Evolutionary conservation across 1,284 basidiomycete species (phyloP).

Genomic region (Cryptococcus sp.): DNA sequence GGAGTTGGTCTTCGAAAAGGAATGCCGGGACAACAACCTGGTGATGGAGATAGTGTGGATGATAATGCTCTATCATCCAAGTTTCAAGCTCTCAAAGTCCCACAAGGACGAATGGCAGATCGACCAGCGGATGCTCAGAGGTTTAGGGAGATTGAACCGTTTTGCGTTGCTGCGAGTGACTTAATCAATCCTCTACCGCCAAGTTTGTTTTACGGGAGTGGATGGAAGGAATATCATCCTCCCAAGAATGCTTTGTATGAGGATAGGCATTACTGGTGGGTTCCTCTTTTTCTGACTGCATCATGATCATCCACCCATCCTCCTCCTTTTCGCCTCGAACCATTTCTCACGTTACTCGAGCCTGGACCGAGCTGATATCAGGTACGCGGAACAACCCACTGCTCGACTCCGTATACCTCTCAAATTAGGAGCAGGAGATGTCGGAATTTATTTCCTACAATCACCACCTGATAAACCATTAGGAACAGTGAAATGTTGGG

Average conservation of each 20-base stretch:
- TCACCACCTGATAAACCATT: constrained; percentile 47
- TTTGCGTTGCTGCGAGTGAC: constrained; percentile 88
- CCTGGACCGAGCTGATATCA: constrained; percentile 38
- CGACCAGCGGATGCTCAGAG: constrained; percentile 58
- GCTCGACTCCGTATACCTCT: constrained; percentile 44
- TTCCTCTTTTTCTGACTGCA: background rate
- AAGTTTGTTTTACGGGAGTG: constrained; percentile 81
- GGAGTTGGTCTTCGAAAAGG: constrained; percentile 48
- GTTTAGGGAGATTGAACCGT: constrained; percentile 79
- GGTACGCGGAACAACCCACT: constrained; percentile 38
- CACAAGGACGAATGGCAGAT: constrained; percentile 66
- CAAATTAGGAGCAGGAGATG: constrained; percentile 51
- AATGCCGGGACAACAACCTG: constrained; percentile 27
- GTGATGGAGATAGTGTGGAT: constrained; percentile 21
- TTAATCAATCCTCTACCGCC: constrained; percentile 88
- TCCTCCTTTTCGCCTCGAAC: constrained; percentile 34
- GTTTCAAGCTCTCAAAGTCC: constrained; percentile 54
- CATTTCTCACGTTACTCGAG: constrained; percentile 15
- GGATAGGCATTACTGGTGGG: constrained; percentile 73
- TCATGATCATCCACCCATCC: constrained; percentile 10
- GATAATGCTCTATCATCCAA: constrained; percentile 31
- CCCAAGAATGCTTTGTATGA: constrained; percentile 49
- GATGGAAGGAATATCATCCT: constrained; percentile 77
- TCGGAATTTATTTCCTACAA: constrained; percentile 53
- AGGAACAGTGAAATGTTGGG: constrained; percentile 53